These are phyloP conservation scores for Hemileia vastatrix DNA, from an alignment of 1,284 basidiomycete species.

Conservation along the genomic window DNA sequence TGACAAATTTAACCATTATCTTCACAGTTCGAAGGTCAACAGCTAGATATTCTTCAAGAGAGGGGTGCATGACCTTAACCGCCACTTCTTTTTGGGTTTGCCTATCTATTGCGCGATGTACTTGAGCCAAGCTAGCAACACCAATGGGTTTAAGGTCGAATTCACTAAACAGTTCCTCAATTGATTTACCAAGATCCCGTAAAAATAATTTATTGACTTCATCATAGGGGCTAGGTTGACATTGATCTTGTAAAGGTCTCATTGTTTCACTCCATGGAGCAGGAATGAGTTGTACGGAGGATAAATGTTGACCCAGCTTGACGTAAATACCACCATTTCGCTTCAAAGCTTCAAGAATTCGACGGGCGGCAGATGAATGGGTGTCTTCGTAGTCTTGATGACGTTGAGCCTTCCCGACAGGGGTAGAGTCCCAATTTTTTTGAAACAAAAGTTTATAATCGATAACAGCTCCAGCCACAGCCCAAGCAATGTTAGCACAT, in stretches of 20 bases:
- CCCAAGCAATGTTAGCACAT: conserved; percentile 55
- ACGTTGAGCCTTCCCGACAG: conserved; percentile 29
- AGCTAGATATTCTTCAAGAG: conserved; percentile 81
- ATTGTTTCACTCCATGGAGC: conserved; percentile 59
- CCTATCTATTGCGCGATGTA: conserved; percentile 71
- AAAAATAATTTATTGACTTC: conserved; percentile 61
- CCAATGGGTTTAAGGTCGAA: conserved; percentile 87
- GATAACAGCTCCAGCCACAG: conserved; percentile 52
- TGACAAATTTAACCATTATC: conserved; percentile 61
- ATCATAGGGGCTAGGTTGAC: conserved; percentile 64
- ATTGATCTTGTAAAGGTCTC: conserved; percentile 59
- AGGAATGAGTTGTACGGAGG: conserved; percentile 60
- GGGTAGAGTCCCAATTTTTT: conserved; percentile 40
- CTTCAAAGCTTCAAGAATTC: conserved; percentile 67
- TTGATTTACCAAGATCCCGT: conserved; percentile 58
- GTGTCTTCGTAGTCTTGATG: conserved; percentile 61
- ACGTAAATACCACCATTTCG: conserved; percentile 90
- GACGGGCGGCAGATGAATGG: conserved; percentile 53
- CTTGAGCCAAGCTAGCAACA: conserved; percentile 85
- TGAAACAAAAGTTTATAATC: conserved; percentile 77
- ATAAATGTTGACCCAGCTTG: conserved; percentile 59
- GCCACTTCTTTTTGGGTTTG: conserved; percentile 69
- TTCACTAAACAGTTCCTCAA: conserved; percentile 57
- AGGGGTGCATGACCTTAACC: conserved; percentile 94
- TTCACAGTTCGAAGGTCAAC: conserved; percentile 58